Base-by-base conservation (phyloP, 768 basidiomycete genomes). In the Panaeolus papilionaceus region DNA sequence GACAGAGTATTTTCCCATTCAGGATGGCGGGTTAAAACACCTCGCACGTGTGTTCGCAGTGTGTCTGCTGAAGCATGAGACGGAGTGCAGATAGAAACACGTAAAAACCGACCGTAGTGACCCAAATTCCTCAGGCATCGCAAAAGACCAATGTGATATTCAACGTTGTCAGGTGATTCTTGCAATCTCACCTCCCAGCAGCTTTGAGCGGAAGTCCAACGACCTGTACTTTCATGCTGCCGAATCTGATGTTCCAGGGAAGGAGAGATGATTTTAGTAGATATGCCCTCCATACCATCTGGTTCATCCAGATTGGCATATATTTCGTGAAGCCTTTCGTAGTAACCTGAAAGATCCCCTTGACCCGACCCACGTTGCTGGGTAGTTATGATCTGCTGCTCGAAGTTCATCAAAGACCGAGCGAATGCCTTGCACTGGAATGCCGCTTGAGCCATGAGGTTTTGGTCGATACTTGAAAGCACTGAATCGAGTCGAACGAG, bases 201-300 rank as follows among this genome's bases (percentile, higher is more conserved):
- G 74, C 97, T 99, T 78, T 99, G 98, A 8, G 98, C 97, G 9
- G 96, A 92, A 2, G 98, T 99, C 98, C 98, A 99, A 49, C 90
- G 86, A 0, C 98, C 98, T 2, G 93, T 97, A 71, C 92, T 96
- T 77, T 99, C 98, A 73, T 99, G 98, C 74, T 99, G 93, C 49
- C 98, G 90, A 68, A 99, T 99, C 77, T 98, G 95, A 77, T 98
- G 95, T 71, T 98, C 94, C 61, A 99, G 78, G 3, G 94, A 93
- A 0, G 98, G 98, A 0, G 92, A 89, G 12, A 98, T 79, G 66
- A 99, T 92, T 71, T 92, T 80, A 6, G 92, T 89, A 0, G 98
- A 98, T 38, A 99, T 86, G 0, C 98, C 98, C 79, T 98, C 96
- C 98, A 99, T 99, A 16, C 98, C 98, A 79, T 99, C 98, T 0